Evolutionary conservation across 2,329 filamentous ascomycete species (phyloP).

Genomic region (Thelonectria olida): DNA sequence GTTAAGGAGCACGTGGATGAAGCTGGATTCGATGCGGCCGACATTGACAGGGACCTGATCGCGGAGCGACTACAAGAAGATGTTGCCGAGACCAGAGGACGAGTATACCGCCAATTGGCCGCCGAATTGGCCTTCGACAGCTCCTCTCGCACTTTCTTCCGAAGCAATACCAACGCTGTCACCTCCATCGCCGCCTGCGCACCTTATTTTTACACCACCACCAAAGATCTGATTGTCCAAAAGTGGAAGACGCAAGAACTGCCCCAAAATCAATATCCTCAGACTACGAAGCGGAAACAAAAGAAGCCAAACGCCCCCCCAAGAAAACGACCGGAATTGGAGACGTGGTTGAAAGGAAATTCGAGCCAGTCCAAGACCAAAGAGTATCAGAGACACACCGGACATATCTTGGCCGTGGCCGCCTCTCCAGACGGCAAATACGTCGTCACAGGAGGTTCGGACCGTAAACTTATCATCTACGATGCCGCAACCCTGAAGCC

Average conservation of each 20-base stretch:
- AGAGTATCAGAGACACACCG: slow-evolving; percentile 80
- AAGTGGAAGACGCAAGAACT: slow-evolving; percentile 88
- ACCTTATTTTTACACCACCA: slow-evolving; percentile 87
- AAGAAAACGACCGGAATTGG: slow-evolving; percentile 68
- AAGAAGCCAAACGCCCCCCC: slow-evolving; percentile 68
- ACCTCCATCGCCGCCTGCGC: slow-evolving; percentile 83
- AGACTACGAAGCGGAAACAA: slow-evolving; percentile 66
- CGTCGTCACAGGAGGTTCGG: slow-evolving; percentile 88
- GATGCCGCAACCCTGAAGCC: slow-evolving; percentile 81
- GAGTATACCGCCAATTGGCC: slow-evolving; percentile 84
- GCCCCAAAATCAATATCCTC: slow-evolving; percentile 66
- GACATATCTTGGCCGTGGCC: slow-evolving; percentile 82
- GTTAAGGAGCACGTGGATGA: slow-evolving; percentile 85
- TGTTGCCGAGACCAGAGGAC: slow-evolving; percentile 89
- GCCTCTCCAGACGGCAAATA: slow-evolving; percentile 90
- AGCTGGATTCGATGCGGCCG: slow-evolving; percentile 87
- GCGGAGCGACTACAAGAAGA: slow-evolving; percentile 92
- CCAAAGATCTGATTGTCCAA: slow-evolving; percentile 83
- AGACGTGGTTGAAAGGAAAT: slow-evolving; percentile 71
- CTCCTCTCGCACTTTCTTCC: slow-evolving; percentile 77
- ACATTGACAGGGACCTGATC: slow-evolving; percentile 92
- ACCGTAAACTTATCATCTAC: slow-evolving; percentile 88
- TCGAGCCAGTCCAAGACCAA: slow-evolving; percentile 68
- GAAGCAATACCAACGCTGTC: slow-evolving; percentile 78
- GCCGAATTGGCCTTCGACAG: slow-evolving; percentile 74